phyloP scores from a whole-genome alignment of 1,284 basidiomycete species.

The Cutaneotrichosporon cutaneum region DNA sequence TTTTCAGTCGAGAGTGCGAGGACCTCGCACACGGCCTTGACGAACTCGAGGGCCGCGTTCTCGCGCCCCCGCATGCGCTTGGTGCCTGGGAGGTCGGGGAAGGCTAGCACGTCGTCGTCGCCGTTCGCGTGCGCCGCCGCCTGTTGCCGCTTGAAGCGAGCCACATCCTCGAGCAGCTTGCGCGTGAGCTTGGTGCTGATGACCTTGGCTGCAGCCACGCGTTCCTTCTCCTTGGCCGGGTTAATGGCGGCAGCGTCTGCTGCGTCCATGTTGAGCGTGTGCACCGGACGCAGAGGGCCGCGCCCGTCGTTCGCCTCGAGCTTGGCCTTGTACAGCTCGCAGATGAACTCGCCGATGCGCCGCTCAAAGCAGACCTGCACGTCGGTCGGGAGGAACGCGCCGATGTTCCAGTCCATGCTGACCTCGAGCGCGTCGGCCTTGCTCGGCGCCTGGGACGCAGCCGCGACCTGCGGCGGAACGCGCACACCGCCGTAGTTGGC shows the following conservation, averaged over 20 bases:
- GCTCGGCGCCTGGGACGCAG: constrained; percentile 31
- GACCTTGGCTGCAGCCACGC: constrained; percentile 67
- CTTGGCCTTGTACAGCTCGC: constrained; percentile 76
- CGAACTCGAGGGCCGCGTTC: constrained; percentile 82
- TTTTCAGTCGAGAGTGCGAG: constrained; percentile 75
- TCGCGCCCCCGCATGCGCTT: not conserved
- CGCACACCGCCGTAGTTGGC: constrained; percentile 91
- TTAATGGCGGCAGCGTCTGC: constrained; percentile 58
- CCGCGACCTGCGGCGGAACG: constrained; percentile 61
- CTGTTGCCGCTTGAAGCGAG: constrained; percentile 66
- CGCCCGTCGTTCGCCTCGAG: constrained; percentile 62
- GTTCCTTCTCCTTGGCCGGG: constrained; percentile 67
- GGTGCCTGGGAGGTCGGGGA: constrained; percentile 80
- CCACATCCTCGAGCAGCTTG: constrained; percentile 71
- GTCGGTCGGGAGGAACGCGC: constrained; percentile 80
- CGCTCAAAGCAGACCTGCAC: constrained; percentile 76
- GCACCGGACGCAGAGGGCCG: constrained; percentile 71
- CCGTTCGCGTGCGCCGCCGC: constrained; percentile 62
- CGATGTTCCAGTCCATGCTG: constrained; percentile 95
- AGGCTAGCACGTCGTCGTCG: constrained; percentile 63
- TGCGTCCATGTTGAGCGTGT: constrained; percentile 58
- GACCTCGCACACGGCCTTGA: constrained; percentile 84
- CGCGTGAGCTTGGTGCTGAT: constrained; percentile 79
- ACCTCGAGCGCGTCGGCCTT: constrained; percentile 53
- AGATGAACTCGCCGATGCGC: constrained; percentile 78